A percentile compares a stretch with the other conserved stretches of the same genome.
Evolutionary conservation across 208 protist species (phyloP).

Genomic region (Trypanosoma cruzi): DNA sequence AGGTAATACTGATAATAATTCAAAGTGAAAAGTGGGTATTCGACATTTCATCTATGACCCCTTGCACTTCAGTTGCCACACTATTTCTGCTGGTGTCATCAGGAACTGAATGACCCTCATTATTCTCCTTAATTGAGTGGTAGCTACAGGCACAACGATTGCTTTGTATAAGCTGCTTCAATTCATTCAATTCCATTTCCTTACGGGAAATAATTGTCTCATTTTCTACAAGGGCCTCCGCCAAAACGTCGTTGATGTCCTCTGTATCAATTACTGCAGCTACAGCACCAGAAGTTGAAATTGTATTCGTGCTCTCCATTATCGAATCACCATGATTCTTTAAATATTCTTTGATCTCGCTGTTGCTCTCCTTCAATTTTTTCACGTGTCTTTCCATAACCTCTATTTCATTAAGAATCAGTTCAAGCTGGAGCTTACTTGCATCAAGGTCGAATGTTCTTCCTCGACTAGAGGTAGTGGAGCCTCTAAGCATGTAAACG

Average conservation of each 20-base stretch:
- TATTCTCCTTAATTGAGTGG: neutral
- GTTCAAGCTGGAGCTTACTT: constrained; percentile 51
- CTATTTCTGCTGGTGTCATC: neutral
- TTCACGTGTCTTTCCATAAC: constrained; percentile 50
- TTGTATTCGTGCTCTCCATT: neutral
- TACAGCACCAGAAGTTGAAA: constrained; percentile 5
- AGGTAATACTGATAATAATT: neutral
- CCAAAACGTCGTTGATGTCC: constrained; percentile 34
- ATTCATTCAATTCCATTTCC: constrained; percentile 29
- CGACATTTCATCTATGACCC: constrained; percentile 12
- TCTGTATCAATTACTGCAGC: constrained; percentile 20
- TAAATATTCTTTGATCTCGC: constrained; percentile 53
- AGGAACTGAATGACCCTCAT: neutral
- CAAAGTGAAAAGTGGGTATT: constrained; percentile 25
- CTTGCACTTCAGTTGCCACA: constrained; percentile 15
- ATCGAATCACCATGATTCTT: constrained; percentile 2
- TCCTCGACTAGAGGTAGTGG: constrained; percentile 13
- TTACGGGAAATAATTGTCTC: constrained; percentile 37
- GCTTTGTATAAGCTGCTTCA: constrained; percentile 23
- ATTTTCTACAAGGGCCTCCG: constrained; percentile 49
- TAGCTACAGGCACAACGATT: constrained; percentile 38
- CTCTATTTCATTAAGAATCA: constrained; percentile 64
- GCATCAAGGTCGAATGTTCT: constrained; percentile 8
- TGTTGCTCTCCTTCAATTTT: constrained; percentile 65
- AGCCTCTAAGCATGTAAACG: constrained; percentile 78